Evolutionary conservation across 768 basidiomycete species (phyloP).

Genomic region (Xanthoconium purpureum): DNA sequence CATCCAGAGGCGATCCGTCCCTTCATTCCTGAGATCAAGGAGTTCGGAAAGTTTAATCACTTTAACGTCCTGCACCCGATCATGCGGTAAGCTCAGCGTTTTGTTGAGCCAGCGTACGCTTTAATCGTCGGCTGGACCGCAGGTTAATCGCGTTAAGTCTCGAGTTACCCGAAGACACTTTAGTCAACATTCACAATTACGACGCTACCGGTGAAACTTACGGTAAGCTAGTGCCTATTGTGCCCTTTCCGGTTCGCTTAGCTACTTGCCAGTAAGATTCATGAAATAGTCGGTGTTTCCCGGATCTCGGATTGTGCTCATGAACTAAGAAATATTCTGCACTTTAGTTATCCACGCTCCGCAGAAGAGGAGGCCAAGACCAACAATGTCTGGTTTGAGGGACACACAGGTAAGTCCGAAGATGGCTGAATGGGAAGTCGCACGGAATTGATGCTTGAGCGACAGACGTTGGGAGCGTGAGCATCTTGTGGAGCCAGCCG

Average conservation of each 20-base stretch:
- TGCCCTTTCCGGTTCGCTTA: not conserved
- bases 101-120: not conserved
- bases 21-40: conserved; percentile 50
- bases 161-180: conserved; percentile 51
- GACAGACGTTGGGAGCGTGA: conserved; percentile 52
- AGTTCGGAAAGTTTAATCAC: conserved; percentile 51
- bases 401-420: conserved; percentile 46
- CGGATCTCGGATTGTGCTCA: not conserved
- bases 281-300: conserved; percentile 57
- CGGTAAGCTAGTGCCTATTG: conserved; percentile 26
- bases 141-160: conserved; percentile 52
- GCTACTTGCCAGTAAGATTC: conserved; percentile 44
- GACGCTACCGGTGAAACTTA: conserved; percentile 41
- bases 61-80: conserved; percentile 48
- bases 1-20: conserved; percentile 52
- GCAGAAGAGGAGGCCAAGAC: conserved; percentile 49
- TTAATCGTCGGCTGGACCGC: not conserved
- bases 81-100: conserved; percentile 34
- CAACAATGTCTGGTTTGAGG: conserved; percentile 58
- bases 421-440: not conserved
- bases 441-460: too few relatives aligned
- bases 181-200: conserved; percentile 47
- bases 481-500: conserved; percentile 60
- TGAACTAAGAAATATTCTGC: not conserved
- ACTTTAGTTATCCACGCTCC: conserved; percentile 45